Percentiles rank a stretch among this genome's conserved stretches.
Conservation (phyloP, 1,284 basidiomycete genomes). For the Gomphus bonarii region DNA sequence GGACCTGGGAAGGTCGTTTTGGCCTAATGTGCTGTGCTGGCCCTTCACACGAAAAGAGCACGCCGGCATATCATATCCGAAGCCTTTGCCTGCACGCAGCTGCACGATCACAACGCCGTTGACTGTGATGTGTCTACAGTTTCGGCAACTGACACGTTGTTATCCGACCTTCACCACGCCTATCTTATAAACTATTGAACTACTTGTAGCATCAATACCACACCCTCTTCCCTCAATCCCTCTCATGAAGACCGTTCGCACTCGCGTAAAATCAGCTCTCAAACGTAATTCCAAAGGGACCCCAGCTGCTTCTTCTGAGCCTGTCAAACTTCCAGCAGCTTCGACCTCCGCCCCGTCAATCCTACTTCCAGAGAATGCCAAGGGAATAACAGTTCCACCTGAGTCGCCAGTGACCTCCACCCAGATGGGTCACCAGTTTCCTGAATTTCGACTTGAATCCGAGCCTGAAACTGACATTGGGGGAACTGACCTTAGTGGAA, state of each 20-base stretch:
- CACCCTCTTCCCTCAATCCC: not conserved
- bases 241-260: conserved; percentile 11
- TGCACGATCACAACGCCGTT: not conserved
- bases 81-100: not conserved
- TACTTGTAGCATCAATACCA: not conserved
- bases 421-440: not conserved
- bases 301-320: not conserved
- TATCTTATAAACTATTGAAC: not conserved
- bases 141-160: not conserved
- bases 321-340: not conserved
- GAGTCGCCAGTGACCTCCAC: not conserved
- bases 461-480: not conserved
- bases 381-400: not conserved
- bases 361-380: not conserved
- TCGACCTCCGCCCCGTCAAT: not conserved
- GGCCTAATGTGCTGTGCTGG: not conserved
- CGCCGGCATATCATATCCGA: not conserved
- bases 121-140: not conserved
- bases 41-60: not conserved
- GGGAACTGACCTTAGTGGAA: not conserved
- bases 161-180: not conserved
- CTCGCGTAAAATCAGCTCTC: conserved; percentile 9
- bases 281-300: conserved; percentile 7
- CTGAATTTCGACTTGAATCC: not conserved
- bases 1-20: no score